Conservation (phyloP, 1,284 basidiomycete species). For the Naganishia liquefaciens region DNA sequence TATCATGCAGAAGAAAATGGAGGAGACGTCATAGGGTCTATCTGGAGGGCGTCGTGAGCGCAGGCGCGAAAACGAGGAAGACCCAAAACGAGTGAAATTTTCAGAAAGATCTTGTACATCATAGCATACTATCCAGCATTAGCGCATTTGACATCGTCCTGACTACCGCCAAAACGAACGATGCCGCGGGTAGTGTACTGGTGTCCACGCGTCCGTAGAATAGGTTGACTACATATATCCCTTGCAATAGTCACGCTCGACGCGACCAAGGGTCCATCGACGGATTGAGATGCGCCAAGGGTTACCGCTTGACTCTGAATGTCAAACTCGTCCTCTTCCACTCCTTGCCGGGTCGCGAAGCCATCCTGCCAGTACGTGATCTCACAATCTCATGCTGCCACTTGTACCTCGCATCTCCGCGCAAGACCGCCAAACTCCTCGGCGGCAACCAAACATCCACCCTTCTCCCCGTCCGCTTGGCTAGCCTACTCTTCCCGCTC, state of each 20-base stretch:
- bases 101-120: no score
- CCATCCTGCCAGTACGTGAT: conserved; percentile 2
- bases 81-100: background rate
- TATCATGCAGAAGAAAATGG: conserved; percentile 47
- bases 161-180: no score
- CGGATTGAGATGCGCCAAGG: no score
- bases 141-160: no score
- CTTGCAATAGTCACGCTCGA: no score
- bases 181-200: no score
- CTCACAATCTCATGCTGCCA: conserved; percentile 26
- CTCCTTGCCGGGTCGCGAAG: background rate
- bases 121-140: no score
- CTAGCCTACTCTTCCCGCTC: conserved; percentile 26
- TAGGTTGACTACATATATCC: no score
- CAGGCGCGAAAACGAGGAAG: background rate
- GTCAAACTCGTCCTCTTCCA: conserved; percentile 27
- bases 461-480: conserved; percentile 13
- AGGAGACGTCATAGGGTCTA: conserved; percentile 35
- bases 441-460: conserved; percentile 21
- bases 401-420: conserved; percentile 22
- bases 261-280: no score
- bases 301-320: conserved; percentile 7
- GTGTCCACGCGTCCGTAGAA: no score
- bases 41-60: background rate
- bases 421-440: conserved; percentile 17